Percentiles rank a stretch among this genome's conserved stretches.
Conservation (phyloP, 371 early-diverging fungal species). For the Umbelopsis sp. region DNA sequence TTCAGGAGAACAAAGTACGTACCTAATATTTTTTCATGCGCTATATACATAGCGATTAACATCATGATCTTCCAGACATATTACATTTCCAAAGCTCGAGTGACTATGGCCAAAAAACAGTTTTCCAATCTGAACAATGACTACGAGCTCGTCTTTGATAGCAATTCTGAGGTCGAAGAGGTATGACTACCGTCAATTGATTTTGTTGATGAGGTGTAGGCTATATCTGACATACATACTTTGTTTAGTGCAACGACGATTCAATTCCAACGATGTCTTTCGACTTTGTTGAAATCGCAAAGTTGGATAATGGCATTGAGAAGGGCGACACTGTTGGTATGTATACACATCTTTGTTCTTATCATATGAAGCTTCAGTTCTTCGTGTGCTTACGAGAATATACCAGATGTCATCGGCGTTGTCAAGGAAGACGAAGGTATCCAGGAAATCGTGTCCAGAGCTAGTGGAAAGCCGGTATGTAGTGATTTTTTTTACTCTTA, state of each 20-base stretch:
- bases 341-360: slow-evolving; percentile 11
- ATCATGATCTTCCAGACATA: slow-evolving; percentile 49
- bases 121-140: slow-evolving; percentile 84
- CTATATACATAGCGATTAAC: slow-evolving; percentile 21
- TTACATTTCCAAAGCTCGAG: slow-evolving; percentile 80
- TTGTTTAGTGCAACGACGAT: slow-evolving; percentile 61
- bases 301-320: slow-evolving; percentile 61
- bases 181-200: slow-evolving; percentile 40
- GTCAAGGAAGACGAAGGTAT: slow-evolving; percentile 71
- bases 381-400: background rate
- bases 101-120: slow-evolving; percentile 88
- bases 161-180: slow-evolving; percentile 60
- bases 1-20: slow-evolving; percentile 76
- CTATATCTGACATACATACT: background rate
- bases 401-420: slow-evolving; percentile 81
- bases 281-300: slow-evolving; percentile 68
- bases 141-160: slow-evolving; percentile 90
- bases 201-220: background rate
- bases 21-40: background rate
- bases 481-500: background rate
- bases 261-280: slow-evolving; percentile 71
- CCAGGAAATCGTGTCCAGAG: slow-evolving; percentile 67
- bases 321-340: slow-evolving; percentile 72
- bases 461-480: slow-evolving; percentile 69
- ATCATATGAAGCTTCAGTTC: background rate